Percentiles rank a stretch among this genome's conserved stretches.
These are phyloP conservation scores for Penicillium crystallinum DNA, from an alignment of 495 filamentous ascomycete genomes.

Conservation along the genomic window DNA sequence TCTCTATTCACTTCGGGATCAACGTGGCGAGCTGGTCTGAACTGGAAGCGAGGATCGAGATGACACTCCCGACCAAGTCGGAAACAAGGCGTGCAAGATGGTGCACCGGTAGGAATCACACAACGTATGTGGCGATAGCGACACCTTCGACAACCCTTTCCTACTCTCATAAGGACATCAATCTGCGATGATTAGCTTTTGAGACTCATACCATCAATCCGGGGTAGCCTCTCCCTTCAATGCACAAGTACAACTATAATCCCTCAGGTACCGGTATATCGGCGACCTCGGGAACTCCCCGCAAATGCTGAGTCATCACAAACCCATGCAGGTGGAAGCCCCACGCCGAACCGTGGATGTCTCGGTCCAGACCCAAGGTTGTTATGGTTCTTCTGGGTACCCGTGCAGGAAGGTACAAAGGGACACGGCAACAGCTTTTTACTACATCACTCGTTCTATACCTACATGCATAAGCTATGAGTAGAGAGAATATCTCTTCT, in stretches of 20 bases:
- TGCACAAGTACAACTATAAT: too few species aligned
- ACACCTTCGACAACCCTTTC: conserved; percentile 37
- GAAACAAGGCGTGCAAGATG: conserved; percentile 29
- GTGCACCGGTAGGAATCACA: conserved; percentile 24
- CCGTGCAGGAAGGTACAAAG: too few species aligned
- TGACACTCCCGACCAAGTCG: conserved; percentile 31
- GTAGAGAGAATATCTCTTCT: too few species aligned
- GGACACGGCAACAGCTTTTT: too few species aligned
- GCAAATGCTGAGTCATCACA: background rate
- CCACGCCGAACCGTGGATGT: too few species aligned
- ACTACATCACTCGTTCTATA: too few species aligned
- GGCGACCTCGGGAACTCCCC: background rate
- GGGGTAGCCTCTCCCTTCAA: too few species aligned
- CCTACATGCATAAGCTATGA: too few species aligned
- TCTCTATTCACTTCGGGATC: conserved; percentile 30
- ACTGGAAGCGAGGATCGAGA: conserved; percentile 36
- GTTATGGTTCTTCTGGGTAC: too few species aligned
- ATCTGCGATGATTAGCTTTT: background rate
- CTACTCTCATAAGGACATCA: conserved; percentile 30
- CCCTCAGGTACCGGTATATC: too few species aligned
- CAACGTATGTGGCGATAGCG: conserved; percentile 40
- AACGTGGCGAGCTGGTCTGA: conserved; percentile 34
- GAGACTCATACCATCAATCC: background rate
- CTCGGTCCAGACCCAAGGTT: too few species aligned
- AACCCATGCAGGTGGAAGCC: too few species aligned